Evolutionary conservation across 2,329 filamentous ascomycete genomes (phyloP), one percentile per base, ranked within the genome.

Genomic region (Macrophomina pseudophaseolina): DNA sequence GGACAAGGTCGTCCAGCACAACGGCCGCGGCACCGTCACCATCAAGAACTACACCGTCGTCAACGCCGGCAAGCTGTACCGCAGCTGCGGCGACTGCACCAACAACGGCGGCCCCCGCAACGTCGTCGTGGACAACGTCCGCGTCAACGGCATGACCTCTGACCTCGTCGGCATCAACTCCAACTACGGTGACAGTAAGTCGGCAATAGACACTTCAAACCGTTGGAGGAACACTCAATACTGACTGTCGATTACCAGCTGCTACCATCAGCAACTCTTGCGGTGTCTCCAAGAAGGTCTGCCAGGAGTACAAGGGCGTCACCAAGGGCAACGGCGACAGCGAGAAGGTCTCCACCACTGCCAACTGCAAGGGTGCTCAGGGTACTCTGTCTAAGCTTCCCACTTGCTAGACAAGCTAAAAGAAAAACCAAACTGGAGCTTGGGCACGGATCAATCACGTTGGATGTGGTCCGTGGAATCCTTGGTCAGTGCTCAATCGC

Each of bases 111-210:
- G 73, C 32, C 73, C 71, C 67, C 75, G 80, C 38, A 76, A 80
- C 69, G 73, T 81, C 56, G 73, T 80, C 66, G 74, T 83, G 42
- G 72, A 79, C 66, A 77, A 77, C 64, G 72, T 68, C 65, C 56
- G 63, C 70, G 32, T 69, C 64, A 14, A 74, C 73, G n/a, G 72
- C 68, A 3, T 75, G 71, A 35, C 66, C 48, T 60, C 42, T 40
- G 56, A 60, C 28, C 52, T 71, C 33, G 23, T 69, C 69, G 44
- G 81, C 38, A 82, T 84, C 70, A 84, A 83, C 75, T 75, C 74
- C 56, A 84, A 83, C 77, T 83, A 80, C 63, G 81, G 81, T 23
- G 81, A 83, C 69, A 80, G 52, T 54, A 23, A 54, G 52, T 38
- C 4, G 23, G 23, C 23, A 23, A 5, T 12, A 35, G 1, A 16